phyloP scores from a whole-genome alignment of 495 filamentous ascomycete species.

The Podospora sp. region DNA sequence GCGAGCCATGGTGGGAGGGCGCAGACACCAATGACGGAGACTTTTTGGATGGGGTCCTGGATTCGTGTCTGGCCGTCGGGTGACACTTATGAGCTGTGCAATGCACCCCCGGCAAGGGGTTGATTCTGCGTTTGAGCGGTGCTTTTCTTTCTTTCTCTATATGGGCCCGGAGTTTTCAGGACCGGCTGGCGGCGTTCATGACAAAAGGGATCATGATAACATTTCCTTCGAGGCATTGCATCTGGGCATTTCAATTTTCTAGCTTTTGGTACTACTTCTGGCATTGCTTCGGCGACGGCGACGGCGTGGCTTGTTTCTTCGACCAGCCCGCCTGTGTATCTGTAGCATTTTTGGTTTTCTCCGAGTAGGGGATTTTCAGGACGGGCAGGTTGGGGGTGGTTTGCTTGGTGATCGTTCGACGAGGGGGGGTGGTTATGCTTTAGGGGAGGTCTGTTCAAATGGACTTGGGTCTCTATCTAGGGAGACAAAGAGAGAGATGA shows the following conservation, averaged over 20 bases:
- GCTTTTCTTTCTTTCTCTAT: constrained; percentile 6
- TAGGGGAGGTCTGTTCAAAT: background rate
- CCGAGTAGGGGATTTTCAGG: background rate
- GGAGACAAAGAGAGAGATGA: background rate
- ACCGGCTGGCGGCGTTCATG: constrained; percentile 12
- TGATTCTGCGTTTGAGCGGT: background rate
- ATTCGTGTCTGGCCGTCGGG: constrained; percentile 52
- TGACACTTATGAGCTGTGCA: constrained; percentile 8
- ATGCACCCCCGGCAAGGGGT: background rate
- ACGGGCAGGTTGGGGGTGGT: background rate
- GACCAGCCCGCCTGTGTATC: background rate
- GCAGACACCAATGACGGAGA: constrained; percentile 61
- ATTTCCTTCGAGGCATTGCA: constrained; percentile 11
- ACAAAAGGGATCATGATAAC: constrained; percentile 6
- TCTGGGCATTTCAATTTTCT: constrained; percentile 2
- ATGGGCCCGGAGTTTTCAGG: constrained; percentile 11
- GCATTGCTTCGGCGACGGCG: background rate
- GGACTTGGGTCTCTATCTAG: background rate
- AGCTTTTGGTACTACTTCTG: background rate
- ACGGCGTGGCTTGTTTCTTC: background rate
- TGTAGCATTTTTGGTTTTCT: background rate
- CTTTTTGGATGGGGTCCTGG: constrained; percentile 69
- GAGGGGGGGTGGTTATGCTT: background rate
- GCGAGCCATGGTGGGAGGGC: constrained; percentile 74
- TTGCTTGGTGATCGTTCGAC: background rate